Conservation (phyloP, 2,329 filamentous ascomycete genomes). For the Dothidotthia symphoricarpi region DNA sequence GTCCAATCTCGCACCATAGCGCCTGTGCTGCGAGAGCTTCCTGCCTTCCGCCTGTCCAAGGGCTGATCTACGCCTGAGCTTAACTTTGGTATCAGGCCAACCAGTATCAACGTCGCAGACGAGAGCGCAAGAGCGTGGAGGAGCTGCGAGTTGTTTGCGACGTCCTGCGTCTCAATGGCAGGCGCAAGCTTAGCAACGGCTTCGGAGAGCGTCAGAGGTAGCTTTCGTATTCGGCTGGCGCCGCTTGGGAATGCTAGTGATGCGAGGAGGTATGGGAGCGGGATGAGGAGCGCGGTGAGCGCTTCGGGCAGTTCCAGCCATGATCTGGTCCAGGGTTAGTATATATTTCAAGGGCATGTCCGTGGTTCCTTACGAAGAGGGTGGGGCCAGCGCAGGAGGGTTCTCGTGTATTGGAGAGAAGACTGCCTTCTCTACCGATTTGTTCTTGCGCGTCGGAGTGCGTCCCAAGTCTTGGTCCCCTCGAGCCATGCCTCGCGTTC, state of each 20-base stretch:
- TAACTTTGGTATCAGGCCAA: conserved; percentile 43
- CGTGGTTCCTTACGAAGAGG: conserved; percentile 23
- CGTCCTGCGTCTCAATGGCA: conserved; percentile 5
- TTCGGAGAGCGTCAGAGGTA: conserved; percentile 25
- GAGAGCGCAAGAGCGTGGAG: conserved; percentile 49
- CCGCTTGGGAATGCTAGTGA: conserved; percentile 46
- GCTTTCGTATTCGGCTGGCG: conserved; percentile 12
- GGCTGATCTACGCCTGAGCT: conserved; percentile 29
- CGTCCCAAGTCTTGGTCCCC: conserved; percentile 49
- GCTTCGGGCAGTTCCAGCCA: conserved; percentile 46
- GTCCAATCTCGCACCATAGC: conserved; percentile 6
- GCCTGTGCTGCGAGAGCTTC: conserved; percentile 11
- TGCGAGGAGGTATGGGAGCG: conserved; percentile 50
- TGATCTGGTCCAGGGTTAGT: conserved; percentile 19
- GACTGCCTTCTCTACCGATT: conserved; percentile 21
- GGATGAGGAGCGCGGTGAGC: conserved; percentile 51
- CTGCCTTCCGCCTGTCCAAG: conserved; percentile 39
- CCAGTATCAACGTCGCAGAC: conserved; percentile 47
- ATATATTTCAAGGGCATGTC: too few relatives aligned
- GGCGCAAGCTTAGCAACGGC: conserved; percentile 19
- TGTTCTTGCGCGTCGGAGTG: conserved; percentile 27
- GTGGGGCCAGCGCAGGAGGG: conserved; percentile 12
- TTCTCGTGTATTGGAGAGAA: conserved; percentile 40
- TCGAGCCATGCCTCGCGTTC: conserved; percentile 39
- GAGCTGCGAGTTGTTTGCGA: conserved; percentile 29